phyloP scores from a whole-genome alignment of 352 stramenopile species.

The Phytophthora tentaculata region DNA sequence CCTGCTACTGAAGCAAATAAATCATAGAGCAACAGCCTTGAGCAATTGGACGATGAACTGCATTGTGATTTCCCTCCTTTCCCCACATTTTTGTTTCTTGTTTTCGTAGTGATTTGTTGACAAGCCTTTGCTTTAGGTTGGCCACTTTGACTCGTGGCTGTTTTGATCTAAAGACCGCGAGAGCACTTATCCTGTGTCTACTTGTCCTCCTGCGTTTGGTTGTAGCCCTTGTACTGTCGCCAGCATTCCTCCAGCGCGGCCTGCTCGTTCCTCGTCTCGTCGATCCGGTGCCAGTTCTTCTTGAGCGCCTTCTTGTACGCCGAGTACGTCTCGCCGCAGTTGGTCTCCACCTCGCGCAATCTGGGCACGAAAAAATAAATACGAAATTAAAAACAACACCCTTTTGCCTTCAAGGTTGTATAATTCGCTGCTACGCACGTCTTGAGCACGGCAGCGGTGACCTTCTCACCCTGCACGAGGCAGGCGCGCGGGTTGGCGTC shows the following conservation, averaged over 20 bases:
- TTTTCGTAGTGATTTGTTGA: constrained; percentile 8
- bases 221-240: constrained; percentile 80
- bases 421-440: constrained; percentile 54
- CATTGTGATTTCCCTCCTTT: constrained; percentile 39
- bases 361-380: constrained; percentile 39
- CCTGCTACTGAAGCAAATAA: constrained; percentile 2
- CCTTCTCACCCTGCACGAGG: constrained; percentile 86
- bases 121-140: too few relatives aligned
- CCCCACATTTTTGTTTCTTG: constrained; percentile 20
- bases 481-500: constrained; percentile 83
- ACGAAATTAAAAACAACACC: background rate
- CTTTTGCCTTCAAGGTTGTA: constrained; percentile 2
- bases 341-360: constrained; percentile 75
- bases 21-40: constrained; percentile 7
- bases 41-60: constrained; percentile 32
- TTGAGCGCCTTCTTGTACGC: constrained; percentile 90
- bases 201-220: constrained; percentile 33
- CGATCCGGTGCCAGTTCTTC: constrained; percentile 90
- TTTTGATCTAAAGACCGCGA: constrained; percentile 36
- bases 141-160: constrained; percentile 15
- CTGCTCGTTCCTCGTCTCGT: constrained; percentile 88
- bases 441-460: constrained; percentile 87
- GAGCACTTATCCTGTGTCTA: constrained; percentile 21
- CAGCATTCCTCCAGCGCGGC: constrained; percentile 86
- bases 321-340: constrained; percentile 87